Evolutionary conservation across 352 stramenopile species (phyloP), one percentile per base, ranked within the genome.

Genomic region (Phytophthora foliorum): DNA sequence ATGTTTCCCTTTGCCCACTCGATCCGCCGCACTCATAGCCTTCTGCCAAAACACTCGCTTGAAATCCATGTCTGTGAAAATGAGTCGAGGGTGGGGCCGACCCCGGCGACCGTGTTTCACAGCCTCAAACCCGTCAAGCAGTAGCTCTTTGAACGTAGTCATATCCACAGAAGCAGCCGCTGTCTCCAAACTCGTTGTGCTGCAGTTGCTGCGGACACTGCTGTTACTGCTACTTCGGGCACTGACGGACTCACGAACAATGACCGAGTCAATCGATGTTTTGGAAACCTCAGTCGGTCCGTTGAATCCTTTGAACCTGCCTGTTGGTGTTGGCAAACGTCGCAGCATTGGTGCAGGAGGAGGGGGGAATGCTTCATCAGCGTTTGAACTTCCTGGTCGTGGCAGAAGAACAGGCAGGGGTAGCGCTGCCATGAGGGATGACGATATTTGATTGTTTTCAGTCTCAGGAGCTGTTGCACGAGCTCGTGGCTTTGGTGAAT

Each of bases 1-100:
- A 31, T 87, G 78, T 63, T 92, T 92, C 31, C 78, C 72, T 63
- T 79, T 78, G 57, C 66, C 66, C n/a, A 91, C 80, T 50, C 88
- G 80, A 51, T 69, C 64, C 21, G 62, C 70, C 2, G 57, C 22
- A 16, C 38, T 44, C 63, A 77, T 51, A 5, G 85, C 75, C 45
- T 94, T 94, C 66, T 91, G 84, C 86, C 86, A 94, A 63, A 94
- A 94, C 24, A 92, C 77, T 46, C 86, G 82, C 57, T 92, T 92
- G 49, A 92, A 82, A 49, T 87, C 81, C 60, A 94, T 69, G 53
- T 94, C 86, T 4, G 81, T 82, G 67, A 91, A 94, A 21, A 92
- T 77, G 25, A 85, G 77, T 24, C 86, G 84, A 22, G 75, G 68
- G 58, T 94, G 86, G 7, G 86, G 84, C 27, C 77, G 83, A 38